A percentile compares a stretch with the other conserved stretches of the same genome.
Evolutionary conservation across 352 stramenopile genomes (phyloP).

Genomic region (Pythium inflatum): DNA sequence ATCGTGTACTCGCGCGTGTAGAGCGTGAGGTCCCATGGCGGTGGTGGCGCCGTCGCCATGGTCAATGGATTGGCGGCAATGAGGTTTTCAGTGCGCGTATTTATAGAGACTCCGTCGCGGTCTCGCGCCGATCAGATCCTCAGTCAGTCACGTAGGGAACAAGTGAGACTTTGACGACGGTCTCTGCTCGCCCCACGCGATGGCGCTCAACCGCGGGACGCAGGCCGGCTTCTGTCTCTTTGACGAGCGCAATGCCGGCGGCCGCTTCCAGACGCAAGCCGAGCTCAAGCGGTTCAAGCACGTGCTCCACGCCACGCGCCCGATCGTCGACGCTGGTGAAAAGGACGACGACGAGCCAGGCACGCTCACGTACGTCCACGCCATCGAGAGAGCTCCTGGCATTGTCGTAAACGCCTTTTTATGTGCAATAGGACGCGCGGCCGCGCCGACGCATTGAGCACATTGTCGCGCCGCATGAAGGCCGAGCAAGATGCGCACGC

Average conservation of each 20-base stretch:
- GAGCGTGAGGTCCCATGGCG: conserved; percentile 42
- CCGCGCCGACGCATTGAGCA: conserved; percentile 61
- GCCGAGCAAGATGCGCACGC: conserved; percentile 61
- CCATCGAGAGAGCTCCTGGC: too few species aligned
- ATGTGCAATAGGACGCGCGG: conserved; percentile 37
- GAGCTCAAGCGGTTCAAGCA: conserved; percentile 82
- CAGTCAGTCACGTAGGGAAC: too few species aligned
- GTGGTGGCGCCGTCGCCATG: not conserved
- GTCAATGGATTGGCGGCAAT: too few species aligned
- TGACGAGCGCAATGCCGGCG: conserved; percentile 77
- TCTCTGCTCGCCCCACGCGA: too few species aligned
- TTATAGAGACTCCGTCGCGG: not conserved
- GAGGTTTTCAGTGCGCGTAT: not conserved
- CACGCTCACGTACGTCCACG: conserved; percentile 47
- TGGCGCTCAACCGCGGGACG: conserved; percentile 60
- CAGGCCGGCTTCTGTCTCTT: conserved; percentile 76
- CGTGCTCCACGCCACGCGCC: conserved; percentile 53
- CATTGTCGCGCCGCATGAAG: conserved; percentile 60
- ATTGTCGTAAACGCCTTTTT: too few species aligned
- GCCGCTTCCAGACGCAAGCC: conserved; percentile 72
- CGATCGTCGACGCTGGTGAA: conserved; percentile 58
- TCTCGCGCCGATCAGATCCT: not conserved
- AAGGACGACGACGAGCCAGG: conserved; percentile 50
- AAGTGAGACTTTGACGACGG: too few species aligned
- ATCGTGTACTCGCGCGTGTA: conserved; percentile 48